These are phyloP conservation scores for Aethionema arabicum DNA, from an alignment of 345 rosid species.

Conservation along the genomic window DNA sequence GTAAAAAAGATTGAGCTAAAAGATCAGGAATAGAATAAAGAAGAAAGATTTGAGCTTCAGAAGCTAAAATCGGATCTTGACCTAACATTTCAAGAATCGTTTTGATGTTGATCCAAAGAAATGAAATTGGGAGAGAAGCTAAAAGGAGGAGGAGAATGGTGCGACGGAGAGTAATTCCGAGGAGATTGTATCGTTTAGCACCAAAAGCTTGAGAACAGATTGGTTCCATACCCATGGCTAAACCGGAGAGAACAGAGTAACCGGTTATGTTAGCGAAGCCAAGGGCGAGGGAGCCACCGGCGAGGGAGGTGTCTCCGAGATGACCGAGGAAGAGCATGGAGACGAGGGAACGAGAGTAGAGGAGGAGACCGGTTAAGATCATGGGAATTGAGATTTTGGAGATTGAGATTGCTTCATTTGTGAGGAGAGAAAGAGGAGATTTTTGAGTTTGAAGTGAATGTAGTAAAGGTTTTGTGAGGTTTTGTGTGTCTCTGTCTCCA, in stretches of 20 bases:
- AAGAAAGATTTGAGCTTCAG: conserved; percentile 62
- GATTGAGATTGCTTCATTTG: conserved; percentile 54
- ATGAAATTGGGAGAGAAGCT: conserved; percentile 59
- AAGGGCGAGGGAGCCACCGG: conserved; percentile 84
- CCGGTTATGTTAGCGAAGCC: conserved; percentile 93
- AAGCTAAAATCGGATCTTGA: conserved; percentile 62
- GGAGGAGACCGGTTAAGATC: conserved; percentile 66
- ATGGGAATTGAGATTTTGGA: conserved; percentile 64
- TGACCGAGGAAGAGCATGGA: conserved; percentile 77
- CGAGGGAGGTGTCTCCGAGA: conserved; percentile 65
- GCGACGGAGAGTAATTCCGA: conserved; percentile 65
- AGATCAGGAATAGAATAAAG: conserved; percentile 81
- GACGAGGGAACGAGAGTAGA: conserved; percentile 81
- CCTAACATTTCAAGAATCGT: conserved; percentile 53
- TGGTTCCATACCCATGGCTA: conserved; percentile 90
- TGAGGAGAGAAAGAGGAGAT: conserved; percentile 33
- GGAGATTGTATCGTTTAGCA: conserved; percentile 55
- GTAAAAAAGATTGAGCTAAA: conserved; percentile 68
- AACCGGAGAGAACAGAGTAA: conserved; percentile 83
- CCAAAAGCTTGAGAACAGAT: conserved; percentile 91
- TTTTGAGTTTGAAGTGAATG: conserved; percentile 15
- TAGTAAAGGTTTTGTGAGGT: conserved; percentile 10
- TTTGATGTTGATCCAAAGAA: conserved; percentile 78
- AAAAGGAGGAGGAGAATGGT: conserved; percentile 57
- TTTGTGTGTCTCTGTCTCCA: conserved; percentile 26